Conservation (phyloP, 306 rosid genomes). For the Dalbergia cochinchinensis region DNA sequence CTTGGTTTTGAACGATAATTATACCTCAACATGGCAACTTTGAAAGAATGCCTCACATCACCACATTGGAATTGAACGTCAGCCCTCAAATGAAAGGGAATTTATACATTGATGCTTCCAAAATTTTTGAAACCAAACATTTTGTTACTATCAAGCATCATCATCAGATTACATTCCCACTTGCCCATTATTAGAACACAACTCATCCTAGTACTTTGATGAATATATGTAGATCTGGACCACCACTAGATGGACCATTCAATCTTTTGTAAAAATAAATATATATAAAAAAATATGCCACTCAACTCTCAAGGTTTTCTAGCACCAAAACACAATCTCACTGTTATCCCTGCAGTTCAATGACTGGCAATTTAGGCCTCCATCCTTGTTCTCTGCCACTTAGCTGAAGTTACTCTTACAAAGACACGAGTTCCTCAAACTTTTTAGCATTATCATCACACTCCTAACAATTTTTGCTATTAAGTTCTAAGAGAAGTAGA, state of each 20-base stretch:
- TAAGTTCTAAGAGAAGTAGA: not conserved
- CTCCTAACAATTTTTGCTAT: constrained; percentile 3
- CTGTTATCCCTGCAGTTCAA: not conserved
- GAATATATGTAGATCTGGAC: not conserved
- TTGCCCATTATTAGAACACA: not conserved
- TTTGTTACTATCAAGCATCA: not conserved
- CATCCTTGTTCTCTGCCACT: constrained; percentile 11
- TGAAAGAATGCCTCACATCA: no score
- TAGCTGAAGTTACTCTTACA: not conserved
- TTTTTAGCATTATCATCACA: constrained; percentile 12
- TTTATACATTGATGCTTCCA: not conserved
- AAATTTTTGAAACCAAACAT: not conserved
- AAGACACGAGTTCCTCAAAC: not conserved
- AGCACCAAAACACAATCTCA: not conserved
- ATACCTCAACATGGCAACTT: no score
- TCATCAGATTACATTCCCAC: not conserved
- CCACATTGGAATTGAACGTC: not conserved
- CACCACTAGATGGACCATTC: constrained; percentile 15
- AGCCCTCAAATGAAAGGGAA: no score
- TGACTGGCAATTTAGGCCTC: constrained; percentile 1
- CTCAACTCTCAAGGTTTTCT: not conserved
- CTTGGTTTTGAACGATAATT: no score
- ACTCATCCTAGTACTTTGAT: constrained; percentile 3
- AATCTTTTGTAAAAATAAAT: not conserved
- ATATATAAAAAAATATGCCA: not conserved